Evolutionary conservation across 1,284 basidiomycete genomes (phyloP).

Genomic region (Tremellales sp.): DNA sequence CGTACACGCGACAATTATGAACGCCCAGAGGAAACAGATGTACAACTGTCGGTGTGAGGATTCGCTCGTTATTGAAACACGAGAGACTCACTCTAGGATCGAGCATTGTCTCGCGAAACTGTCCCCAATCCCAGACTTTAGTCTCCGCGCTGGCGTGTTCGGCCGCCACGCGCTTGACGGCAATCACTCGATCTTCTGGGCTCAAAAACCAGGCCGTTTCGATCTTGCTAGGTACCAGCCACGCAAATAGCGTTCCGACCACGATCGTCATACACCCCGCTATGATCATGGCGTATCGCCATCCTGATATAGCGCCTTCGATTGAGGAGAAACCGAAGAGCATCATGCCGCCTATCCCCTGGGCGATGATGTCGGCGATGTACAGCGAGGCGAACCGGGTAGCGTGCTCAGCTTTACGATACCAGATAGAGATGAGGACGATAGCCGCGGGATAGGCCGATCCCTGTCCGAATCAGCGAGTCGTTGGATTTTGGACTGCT

Average conservation of each 20-base stretch:
- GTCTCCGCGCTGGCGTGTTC: too few species aligned
- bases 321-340: conserved; percentile 8
- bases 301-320: conserved; percentile 5
- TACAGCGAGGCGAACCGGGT: conserved; percentile 7
- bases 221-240: too few species aligned
- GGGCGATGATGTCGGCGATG: conserved; percentile 8
- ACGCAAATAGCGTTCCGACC: too few species aligned
- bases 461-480: conserved; percentile 5
- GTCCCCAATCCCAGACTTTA: conserved; percentile 7
- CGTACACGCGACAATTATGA: conserved; percentile 7
- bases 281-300: conserved; percentile 7
- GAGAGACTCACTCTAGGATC: too few species aligned
- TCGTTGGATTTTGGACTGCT: too few species aligned
- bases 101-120: conserved; percentile 11
- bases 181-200: too few species aligned
- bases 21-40: conserved; percentile 7
- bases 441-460: conserved; percentile 10
- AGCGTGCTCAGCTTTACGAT: conserved; percentile 10
- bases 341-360: conserved; percentile 10
- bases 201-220: too few species aligned
- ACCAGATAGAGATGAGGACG: conserved; percentile 13
- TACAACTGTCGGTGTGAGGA: conserved; percentile 4
- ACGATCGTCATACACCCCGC: too few species aligned
- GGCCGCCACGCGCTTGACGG: too few species aligned
- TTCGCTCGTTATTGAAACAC: too few species aligned